These are phyloP conservation scores for Thecaphora thlaspeos DNA, from an alignment of 1,284 basidiomycete species.

Conservation along the genomic window DNA sequence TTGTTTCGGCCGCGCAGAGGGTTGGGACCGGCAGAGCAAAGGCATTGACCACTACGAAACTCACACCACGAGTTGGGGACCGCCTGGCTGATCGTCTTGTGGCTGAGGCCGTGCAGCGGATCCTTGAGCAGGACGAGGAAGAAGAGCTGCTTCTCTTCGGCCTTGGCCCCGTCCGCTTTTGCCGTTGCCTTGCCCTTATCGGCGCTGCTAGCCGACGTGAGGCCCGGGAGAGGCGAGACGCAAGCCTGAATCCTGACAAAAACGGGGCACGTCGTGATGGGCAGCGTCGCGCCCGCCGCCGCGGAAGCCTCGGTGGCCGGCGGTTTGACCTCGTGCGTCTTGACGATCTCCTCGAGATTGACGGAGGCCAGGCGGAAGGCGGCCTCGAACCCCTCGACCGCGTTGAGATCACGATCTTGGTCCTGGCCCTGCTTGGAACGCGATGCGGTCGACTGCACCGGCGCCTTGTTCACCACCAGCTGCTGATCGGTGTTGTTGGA, in stretches of 20 bases:
- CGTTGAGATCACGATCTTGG: slow-evolving; percentile 69
- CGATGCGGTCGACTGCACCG: slow-evolving; percentile 14
- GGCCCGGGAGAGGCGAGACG: slow-evolving; percentile 28
- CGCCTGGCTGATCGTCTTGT: slow-evolving; percentile 49
- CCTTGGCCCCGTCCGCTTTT: not conserved
- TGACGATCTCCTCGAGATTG: slow-evolving; percentile 68
- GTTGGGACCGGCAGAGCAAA: not conserved
- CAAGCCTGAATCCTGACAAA: slow-evolving; percentile 87
- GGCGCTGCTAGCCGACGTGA: not conserved
- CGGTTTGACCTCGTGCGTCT: slow-evolving; percentile 66
- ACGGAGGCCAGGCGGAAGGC: slow-evolving; percentile 80
- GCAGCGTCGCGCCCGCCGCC: slow-evolving; percentile 55
- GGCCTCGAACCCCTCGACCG: slow-evolving; percentile 77
- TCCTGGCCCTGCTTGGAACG: slow-evolving; percentile 18
- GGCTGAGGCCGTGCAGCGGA: slow-evolving; percentile 46
- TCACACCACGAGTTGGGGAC: slow-evolving; percentile 51
- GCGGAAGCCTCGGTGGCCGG: slow-evolving; percentile 10
- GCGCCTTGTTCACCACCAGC: slow-evolving; percentile 49
- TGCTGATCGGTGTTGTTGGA: slow-evolving; percentile 38
- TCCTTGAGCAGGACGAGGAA: slow-evolving; percentile 50
- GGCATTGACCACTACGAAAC: slow-evolving; percentile 27
- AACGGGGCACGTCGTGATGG: slow-evolving; percentile 84
- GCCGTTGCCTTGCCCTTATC: not conserved
- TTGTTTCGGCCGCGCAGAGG: too few relatives aligned
- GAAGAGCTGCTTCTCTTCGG: slow-evolving; percentile 24